Evolutionary conservation across 768 basidiomycete species (phyloP).

Genomic region (Xerocomus potaroensis): DNA sequence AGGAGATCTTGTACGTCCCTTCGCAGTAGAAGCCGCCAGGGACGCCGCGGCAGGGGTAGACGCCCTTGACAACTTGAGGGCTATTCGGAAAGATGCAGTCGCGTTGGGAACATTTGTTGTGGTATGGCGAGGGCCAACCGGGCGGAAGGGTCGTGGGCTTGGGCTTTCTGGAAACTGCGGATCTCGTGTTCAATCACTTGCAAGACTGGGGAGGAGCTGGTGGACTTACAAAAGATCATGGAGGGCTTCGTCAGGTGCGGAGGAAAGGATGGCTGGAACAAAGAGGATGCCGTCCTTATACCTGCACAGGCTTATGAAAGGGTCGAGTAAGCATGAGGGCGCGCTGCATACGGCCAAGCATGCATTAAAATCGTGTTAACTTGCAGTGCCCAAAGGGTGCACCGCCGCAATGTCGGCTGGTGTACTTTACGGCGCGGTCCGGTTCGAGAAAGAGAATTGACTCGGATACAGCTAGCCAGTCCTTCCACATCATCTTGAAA

Average conservation of each 20-base stretch:
- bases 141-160: constrained; percentile 27
- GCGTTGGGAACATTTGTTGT: constrained; percentile 34
- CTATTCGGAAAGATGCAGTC: constrained; percentile 31
- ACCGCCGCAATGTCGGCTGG: constrained; percentile 21
- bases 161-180: constrained; percentile 28
- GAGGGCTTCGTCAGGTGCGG: constrained; percentile 15
- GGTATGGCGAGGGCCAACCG: constrained; percentile 35
- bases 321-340: constrained; percentile 13
- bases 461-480: constrained; percentile 1
- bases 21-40: constrained; percentile 34
- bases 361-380: constrained; percentile 33
- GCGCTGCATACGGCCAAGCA: constrained; percentile 17
- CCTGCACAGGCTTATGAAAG: constrained; percentile 25
- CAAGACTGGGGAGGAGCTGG: background rate
- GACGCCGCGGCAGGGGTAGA: constrained; percentile 31
- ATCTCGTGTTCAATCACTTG: background rate
- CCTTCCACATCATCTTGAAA: constrained; percentile 2
- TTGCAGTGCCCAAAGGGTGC: constrained; percentile 12
- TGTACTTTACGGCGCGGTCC: constrained; percentile 4
- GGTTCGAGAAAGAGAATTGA: constrained; percentile 7
- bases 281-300: constrained; percentile 10
- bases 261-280: background rate
- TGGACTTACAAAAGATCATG: constrained; percentile 28
- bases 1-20: constrained; percentile 32
- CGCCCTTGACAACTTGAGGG: constrained; percentile 29